A percentile compares a stretch with the other conserved stretches of the same genome.
phyloP scores from a whole-genome alignment of 177 flowering plant species.

The Vitis hybrid region DNA sequence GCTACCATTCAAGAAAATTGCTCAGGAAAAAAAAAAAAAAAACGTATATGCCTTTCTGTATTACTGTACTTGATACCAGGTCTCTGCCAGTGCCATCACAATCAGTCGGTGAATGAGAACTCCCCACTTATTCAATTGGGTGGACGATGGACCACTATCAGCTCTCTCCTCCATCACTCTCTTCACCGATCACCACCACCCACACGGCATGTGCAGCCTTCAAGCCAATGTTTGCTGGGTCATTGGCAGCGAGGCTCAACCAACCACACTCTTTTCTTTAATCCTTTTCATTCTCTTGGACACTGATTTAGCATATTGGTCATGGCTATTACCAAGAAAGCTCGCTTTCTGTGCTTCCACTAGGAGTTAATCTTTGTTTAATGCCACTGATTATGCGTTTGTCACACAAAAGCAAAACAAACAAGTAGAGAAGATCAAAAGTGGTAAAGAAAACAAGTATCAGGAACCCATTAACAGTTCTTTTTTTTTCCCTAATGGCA shows the following conservation, averaged over 20 bases:
- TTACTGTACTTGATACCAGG: not conserved
- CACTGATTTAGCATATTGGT: constrained; percentile 13
- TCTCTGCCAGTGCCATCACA: not conserved
- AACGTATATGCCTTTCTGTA: not conserved
- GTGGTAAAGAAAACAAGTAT: not conserved
- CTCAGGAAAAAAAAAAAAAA: not conserved
- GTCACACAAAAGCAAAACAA: not conserved
- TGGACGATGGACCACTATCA: not conserved
- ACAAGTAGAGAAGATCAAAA: not conserved
- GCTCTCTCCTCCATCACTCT: not conserved
- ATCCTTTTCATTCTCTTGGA: constrained; percentile 8
- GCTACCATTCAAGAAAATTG: not conserved
- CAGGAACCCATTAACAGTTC: too few species aligned
- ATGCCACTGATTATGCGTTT: not conserved
- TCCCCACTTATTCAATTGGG: not conserved
- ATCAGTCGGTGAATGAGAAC: not conserved
- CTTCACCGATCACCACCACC: not conserved
- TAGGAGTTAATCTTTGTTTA: not conserved
- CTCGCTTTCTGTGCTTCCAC: not conserved
- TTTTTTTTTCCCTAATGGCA: too few species aligned
- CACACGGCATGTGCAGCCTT: not conserved
- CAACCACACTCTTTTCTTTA: not conserved
- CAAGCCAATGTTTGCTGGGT: not conserved
- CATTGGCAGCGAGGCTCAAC: not conserved
- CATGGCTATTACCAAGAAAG: constrained; percentile 12